Percentiles rank a stretch among this genome's conserved stretches.
These are phyloP conservation scores for Suhomyces bolitotheri DNA, from an alignment of 1,139 yeast species.

Conservation along the genomic window DNA sequence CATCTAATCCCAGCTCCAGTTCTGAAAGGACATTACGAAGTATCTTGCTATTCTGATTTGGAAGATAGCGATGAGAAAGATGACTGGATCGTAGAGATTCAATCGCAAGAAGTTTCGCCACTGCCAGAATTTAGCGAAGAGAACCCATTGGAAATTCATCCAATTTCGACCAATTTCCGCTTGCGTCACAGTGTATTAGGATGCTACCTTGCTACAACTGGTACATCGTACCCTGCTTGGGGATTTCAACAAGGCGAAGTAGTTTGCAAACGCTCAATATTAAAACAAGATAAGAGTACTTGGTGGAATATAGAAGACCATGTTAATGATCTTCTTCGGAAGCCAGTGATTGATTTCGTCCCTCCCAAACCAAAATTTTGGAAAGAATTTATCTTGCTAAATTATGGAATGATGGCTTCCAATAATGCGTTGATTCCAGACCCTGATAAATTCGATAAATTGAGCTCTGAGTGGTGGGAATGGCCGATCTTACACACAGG, in stretches of 20 bases:
- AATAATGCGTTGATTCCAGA: slow-evolving; percentile 78
- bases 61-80: slow-evolving; percentile 60
- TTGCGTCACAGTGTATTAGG: slow-evolving; percentile 62
- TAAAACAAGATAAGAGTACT: slow-evolving; percentile 59
- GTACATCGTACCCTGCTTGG: slow-evolving; percentile 73
- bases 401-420: slow-evolving; percentile 77
- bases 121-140: slow-evolving; percentile 48
- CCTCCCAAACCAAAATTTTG: slow-evolving; percentile 72
- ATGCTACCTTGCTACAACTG: slow-evolving; percentile 75
- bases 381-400: slow-evolving; percentile 67
- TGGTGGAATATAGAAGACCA: slow-evolving; percentile 85
- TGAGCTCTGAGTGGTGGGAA: slow-evolving; percentile 78
- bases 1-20: slow-evolving; percentile 60
- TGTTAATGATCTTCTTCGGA: slow-evolving; percentile 43
- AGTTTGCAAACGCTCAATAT: slow-evolving; percentile 57
- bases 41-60: slow-evolving; percentile 65
- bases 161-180: slow-evolving; percentile 69
- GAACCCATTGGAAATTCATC: slow-evolving; percentile 50
- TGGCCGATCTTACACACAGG: slow-evolving; percentile 72
- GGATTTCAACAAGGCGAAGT: slow-evolving; percentile 83
- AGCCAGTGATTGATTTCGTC: slow-evolving; percentile 41
- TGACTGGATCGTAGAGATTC: slow-evolving; percentile 72
- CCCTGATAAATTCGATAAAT: slow-evolving; percentile 60
- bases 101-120: slow-evolving; percentile 56
- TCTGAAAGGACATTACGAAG: slow-evolving; percentile 56